Evolutionary conservation across 192 early-diverging fungal genomes (phyloP).

Genomic region (Entomortierella beljakovae): DNA sequence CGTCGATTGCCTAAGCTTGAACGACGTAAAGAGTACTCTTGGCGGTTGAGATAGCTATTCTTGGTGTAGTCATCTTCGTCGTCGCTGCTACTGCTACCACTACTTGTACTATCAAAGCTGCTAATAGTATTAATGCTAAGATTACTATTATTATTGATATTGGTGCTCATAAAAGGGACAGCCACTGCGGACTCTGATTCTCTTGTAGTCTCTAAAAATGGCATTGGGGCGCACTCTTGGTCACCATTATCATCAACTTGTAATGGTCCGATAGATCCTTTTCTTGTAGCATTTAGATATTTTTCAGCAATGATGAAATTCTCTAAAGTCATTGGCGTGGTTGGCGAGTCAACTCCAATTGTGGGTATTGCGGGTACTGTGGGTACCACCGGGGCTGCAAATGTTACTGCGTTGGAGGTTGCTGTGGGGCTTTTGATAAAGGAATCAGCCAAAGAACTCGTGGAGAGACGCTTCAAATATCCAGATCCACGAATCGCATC

Average conservation of each 20-base stretch:
- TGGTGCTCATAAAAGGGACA: neutral
- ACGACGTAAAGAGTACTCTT: neutral
- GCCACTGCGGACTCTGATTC: neutral
- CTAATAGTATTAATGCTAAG: neutral
- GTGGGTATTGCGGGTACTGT: slow-evolving; percentile 18
- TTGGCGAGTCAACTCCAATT: neutral
- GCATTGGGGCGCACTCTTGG: neutral
- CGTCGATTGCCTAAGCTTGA: slow-evolving; percentile 3
- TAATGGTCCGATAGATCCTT: neutral
- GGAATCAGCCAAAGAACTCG: slow-evolving; percentile 3
- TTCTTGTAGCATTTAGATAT: no score
- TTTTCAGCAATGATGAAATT: no score
- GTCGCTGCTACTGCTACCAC: neutral
- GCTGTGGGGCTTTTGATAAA: slow-evolving; percentile 4
- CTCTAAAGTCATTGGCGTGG: no score
- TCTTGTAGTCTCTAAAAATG: slow-evolving; percentile 20
- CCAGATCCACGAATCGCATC: slow-evolving; percentile 9
- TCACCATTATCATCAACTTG: neutral
- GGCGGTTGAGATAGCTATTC: neutral
- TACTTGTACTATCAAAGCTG: neutral
- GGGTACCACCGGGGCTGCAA: slow-evolving; percentile 21
- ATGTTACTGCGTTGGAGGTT: no score
- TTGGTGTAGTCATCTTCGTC: neutral
- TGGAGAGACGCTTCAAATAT: slow-evolving; percentile 7
- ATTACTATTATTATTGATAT: slow-evolving; percentile 3